A percentile compares a stretch with the other conserved stretches of the same genome.
Evolutionary conservation across 2,329 filamentous ascomycete species (phyloP).

Genomic region (Botrytis squamosa): DNA sequence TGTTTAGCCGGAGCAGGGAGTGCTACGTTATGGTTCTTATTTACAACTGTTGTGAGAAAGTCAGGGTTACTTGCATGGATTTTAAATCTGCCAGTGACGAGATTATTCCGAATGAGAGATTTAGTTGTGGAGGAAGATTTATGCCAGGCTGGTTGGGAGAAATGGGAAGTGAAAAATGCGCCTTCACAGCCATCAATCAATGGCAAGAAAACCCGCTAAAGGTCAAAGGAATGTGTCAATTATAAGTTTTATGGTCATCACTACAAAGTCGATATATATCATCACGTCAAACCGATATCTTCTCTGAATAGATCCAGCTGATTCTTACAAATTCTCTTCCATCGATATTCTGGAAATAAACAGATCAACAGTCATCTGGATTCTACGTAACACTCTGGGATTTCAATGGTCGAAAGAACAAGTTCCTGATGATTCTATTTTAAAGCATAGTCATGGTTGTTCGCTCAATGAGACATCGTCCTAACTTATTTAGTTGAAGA

Average conservation of each 20-base stretch:
- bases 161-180: conserved; percentile 62
- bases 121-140: conserved; percentile 85
- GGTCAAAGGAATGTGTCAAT: neutral
- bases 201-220: conserved; percentile 35
- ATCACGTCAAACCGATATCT: conserved; percentile 1
- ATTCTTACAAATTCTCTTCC: neutral
- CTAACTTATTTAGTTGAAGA: neutral
- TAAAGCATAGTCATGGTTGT: neutral
- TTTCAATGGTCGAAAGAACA: neutral
- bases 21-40: conserved; percentile 74
- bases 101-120: conserved; percentile 73
- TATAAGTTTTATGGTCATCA: neutral
- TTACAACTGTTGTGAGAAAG: conserved; percentile 65
- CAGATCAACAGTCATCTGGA: neutral
- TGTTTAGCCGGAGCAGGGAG: conserved; percentile 67
- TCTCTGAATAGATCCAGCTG: too few species aligned
- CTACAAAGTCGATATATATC: neutral
- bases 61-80: conserved; percentile 71
- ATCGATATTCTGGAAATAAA: neutral
- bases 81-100: conserved; percentile 63
- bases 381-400: neutral
- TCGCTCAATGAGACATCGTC: neutral
- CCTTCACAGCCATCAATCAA: conserved; percentile 39
- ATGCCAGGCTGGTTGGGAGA: conserved; percentile 88
- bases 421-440: too few species aligned